Base-by-base conservation (phyloP, 1,284 basidiomycete genomes). In the Schizophyllum amplum region DNA sequence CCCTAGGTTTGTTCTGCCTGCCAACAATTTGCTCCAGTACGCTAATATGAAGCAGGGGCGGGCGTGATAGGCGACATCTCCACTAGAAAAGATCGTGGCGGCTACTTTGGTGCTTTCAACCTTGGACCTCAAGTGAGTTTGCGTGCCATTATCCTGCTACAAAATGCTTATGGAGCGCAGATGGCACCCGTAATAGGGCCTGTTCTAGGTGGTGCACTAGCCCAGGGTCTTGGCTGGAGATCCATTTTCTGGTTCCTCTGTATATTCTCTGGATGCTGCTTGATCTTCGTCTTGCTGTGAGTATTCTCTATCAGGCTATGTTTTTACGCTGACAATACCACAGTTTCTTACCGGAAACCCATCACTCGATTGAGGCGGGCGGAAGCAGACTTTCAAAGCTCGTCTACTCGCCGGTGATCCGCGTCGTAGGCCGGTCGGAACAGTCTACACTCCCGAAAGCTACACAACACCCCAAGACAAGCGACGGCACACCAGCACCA, bases 161-260 rank as follows among this genome's bases (percentile, higher is more conserved):
- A n/a, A n/a, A n/a, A n/a, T 49, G 15, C 27, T 11, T 56, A 11
- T 57, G 13, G 47, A 53, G 46, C 13, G 11, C 55, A 81, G 79
- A 60, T 80, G 52, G 81, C 78, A 7, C 81, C 80, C 5, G 66
- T 75, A 7, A 67, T 81, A 17, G 81, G 77, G 17, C 81, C 81
- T 21, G 73, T 82, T 1, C 72, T 88, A 3, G 86, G 86, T 23
- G 86, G 86, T 23, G 74, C 67, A 7, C 69, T 88, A 15, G 69
- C 84, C 13, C 76, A 83, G 54, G 70, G 70, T 11, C 68, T 87
- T 1, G 84, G 86, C 23, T 89, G 86, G 87, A 80, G 86, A 63
- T 75, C 86, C 1, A 87, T 92, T 23, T 92, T 92, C 66, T 92
- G 87, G 87, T 87, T 92, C 64, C 69, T 92, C 6, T 79, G 78